A percentile compares a stretch with the other conserved stretches of the same genome.
Evolutionary conservation across 495 filamentous ascomycete species (phyloP).

Genomic region (Annulohypoxylon nitens): DNA sequence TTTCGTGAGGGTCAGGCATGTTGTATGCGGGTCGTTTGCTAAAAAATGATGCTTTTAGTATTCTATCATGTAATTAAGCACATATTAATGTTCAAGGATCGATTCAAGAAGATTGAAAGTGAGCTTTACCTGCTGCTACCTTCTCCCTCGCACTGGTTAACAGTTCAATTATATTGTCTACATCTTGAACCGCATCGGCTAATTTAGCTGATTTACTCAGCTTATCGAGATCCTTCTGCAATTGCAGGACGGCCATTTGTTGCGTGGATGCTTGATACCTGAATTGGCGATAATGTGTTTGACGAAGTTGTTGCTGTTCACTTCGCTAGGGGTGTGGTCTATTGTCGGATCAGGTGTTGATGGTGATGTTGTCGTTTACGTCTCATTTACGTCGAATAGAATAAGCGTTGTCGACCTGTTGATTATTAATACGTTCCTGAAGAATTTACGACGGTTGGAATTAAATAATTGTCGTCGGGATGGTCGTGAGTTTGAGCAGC

Average conservation of each 20-base stretch:
- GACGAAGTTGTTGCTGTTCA: not conserved
- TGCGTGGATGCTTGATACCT: not conserved
- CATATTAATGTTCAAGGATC: not conserved
- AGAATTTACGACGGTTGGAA: not conserved
- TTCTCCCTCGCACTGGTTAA: slow-evolving; percentile 77
- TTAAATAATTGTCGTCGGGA: not conserved
- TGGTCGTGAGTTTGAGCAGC: not conserved
- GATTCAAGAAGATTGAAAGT: not conserved
- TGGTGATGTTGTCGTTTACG: not conserved
- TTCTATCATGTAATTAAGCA: not conserved
- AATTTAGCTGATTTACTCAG: slow-evolving; percentile 79
- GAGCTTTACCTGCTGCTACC: slow-evolving; percentile 72
- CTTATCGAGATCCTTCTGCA: slow-evolving; percentile 79
- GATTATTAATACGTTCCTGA: not conserved
- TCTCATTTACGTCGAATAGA: not conserved
- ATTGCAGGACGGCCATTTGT: slow-evolving; percentile 51
- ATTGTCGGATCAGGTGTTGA: not conserved
- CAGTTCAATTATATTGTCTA: slow-evolving; percentile 82
- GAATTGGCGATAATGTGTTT: not conserved
- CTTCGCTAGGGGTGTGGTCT: not conserved
- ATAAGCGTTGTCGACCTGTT: not conserved
- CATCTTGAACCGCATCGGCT: slow-evolving; percentile 76
- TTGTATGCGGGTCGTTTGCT: slow-evolving; percentile 74
- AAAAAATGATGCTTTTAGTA: not conserved
- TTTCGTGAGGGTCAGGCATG: slow-evolving; percentile 79